Conservation (phyloP, 305 asterid genomes). For the Withania somnifera region DNA sequence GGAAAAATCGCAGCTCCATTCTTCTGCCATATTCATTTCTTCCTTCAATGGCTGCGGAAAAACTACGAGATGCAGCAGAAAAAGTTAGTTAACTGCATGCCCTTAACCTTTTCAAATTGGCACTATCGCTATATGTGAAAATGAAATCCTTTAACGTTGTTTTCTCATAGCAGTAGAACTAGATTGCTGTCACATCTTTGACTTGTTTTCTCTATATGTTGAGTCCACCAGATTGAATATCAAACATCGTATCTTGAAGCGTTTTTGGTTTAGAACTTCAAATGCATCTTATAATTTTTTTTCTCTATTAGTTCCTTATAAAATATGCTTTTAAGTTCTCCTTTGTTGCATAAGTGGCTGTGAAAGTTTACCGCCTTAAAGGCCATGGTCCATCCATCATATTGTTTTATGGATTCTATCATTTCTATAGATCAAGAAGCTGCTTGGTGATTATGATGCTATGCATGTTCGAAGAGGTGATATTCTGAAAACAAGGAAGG, state of each 20-base stretch:
- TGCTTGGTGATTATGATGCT: conserved; percentile 84
- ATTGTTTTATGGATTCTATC: not conserved
- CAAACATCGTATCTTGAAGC: not conserved
- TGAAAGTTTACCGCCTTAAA: not conserved
- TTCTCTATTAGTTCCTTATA: not conserved
- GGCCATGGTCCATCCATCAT: not conserved
- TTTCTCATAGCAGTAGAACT: not conserved
- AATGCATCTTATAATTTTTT: not conserved
- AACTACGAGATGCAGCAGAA: conserved; percentile 66
- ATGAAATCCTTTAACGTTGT: not conserved
- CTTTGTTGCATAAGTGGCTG: not conserved
- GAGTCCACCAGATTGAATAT: not conserved
- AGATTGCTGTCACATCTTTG: not conserved
- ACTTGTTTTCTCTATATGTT: not conserved
- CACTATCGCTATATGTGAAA: not conserved
- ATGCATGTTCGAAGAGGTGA: conserved; percentile 96
- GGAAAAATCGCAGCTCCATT: conserved; percentile 60
- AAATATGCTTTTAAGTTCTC: not conserved
- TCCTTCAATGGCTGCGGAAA: conserved; percentile 87
- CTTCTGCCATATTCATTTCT: conserved; percentile 81
- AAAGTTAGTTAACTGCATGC: conserved; percentile 34
- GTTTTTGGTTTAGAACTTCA: not conserved
- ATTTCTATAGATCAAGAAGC: conserved; percentile 52
- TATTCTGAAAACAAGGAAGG: conserved; percentile 72
- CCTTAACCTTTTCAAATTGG: not conserved